Base-by-base conservation (phyloP, 75 land plant genomes). In the Pinus albicaulis region DNA sequence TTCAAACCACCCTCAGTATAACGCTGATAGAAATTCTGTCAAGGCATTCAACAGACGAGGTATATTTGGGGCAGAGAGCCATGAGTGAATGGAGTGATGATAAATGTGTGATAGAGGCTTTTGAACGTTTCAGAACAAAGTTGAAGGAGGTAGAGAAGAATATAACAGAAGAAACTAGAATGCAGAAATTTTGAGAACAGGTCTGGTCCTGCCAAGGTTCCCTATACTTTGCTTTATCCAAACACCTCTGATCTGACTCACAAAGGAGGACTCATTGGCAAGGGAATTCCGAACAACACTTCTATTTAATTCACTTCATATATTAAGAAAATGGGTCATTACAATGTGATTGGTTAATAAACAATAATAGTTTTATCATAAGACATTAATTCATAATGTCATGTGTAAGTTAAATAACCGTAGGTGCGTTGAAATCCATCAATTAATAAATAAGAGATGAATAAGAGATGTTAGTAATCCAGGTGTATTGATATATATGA, bases 31-130 rank as follows among this genome's bases (percentile, higher is more conserved):
- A 96, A 80, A 75, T 88, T 4, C 82, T 96, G 74, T 96, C 96
- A n/a, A 86, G 81, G 53, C 96, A 93, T 62, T 84, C 94, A 5
- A 76, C 86, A 19, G 90, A 93, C 53, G 96, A 96, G 82, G 94
- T 87, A 86, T 96, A 89, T 70, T 52, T 96, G 41, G 96, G 92
- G 11, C 81, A 85, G 69, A 22, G 76, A 22, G 72, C 76, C n/a
- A 65, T 76, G 12, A 53, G 78, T 55, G 77, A 84, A 24, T 78
- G 87, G 59, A 58, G n/a, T 20, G 59, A 58, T 11, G 59, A 58
- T 20, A 4, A 16, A 20, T 17, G 59, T 20, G 59, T 20, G 17
- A 16, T 58, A 16, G 59, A 16, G 4, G 59, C 59, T 16, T 58
- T 58, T 20, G n/a, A 58, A 20, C 59, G 19, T 20, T 58, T 58